Conservation (phyloP, 495 filamentous ascomycete genomes). For the Aspergillus sclerotiicarbonarius region DNA sequence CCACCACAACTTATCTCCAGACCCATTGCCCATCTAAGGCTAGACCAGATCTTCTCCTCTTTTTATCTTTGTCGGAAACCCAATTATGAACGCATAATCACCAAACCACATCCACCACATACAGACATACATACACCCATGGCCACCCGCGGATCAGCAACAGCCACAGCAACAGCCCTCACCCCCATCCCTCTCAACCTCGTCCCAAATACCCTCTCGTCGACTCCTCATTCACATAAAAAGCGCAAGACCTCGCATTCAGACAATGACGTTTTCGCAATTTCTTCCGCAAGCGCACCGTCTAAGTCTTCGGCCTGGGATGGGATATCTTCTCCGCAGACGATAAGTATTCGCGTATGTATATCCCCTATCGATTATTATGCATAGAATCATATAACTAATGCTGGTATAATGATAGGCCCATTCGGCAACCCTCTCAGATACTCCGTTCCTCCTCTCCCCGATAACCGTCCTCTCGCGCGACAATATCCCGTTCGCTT, state of each 20-base stretch:
- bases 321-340: no score
- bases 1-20: no score
- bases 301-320: no score
- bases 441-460: constrained; percentile 58
- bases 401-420: constrained; percentile 39
- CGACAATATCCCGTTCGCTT: constrained; percentile 56
- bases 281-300: no score
- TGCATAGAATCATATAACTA: neutral
- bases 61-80: no score
- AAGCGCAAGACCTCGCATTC: neutral
- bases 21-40: no score
- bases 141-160: constrained; percentile 31
- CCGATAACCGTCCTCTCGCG: constrained; percentile 62
- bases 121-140: neutral
- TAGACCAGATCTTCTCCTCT: no score
- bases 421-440: constrained; percentile 53
- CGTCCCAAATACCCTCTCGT: constrained; percentile 18
- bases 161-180: constrained; percentile 28
- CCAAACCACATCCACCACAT: neutral
- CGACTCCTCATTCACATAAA: neutral
- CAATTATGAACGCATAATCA: no score
- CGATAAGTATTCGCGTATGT: no score
- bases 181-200: constrained; percentile 39
- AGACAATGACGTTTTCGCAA: no score
- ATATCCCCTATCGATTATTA: no score